Base-by-base conservation (phyloP, 495 filamentous ascomycete species). In the Tuber magnatum region DNA sequence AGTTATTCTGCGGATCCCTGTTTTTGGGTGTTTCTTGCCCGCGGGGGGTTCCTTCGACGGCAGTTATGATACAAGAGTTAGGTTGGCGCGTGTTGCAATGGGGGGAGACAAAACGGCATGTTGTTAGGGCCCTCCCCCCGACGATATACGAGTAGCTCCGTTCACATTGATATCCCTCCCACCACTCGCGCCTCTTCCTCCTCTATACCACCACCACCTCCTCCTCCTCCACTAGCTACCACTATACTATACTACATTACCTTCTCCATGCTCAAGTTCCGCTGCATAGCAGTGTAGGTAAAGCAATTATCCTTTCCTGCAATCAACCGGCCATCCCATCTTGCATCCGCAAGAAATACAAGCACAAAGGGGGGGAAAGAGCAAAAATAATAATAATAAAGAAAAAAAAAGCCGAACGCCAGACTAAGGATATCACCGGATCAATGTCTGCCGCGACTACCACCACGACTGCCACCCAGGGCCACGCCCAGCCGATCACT, bases 401-500 rank as follows among this genome's bases (percentile, higher is more conserved):
- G n/a, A n/a, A n/a, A n/a, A n/a, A n/a, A n/a, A n/a, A n/a, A n/a
- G n/a, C 28, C 18, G 32, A 65, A 65, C 35, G 16, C 56, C n/a
- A 35, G 18, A 4, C 9, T 28, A 56, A 18, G 56, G 56, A 65
- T 35, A 65, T 6, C 16, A 32, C 28, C 12, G 56, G 56, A 35
- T 70, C 73, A 65, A 82, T 78, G 78, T 76, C 86, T 71, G 68
- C 81, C 20, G 82, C 84, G 68, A 85, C 82, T 69, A 86, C 84
- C 4, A 84, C 84, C 61, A 81, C 81, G 44, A 84, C 84, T 35
- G 82, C 82, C 40, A 78, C 83, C 28, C 83, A 32, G 56, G 14
- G 56, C 32, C 82, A 77, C 81, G 46, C 68, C 51, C 84, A 85
- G 74, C 84, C 87, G 38, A 92, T 97, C 79, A 94, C 92, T 48